Evolutionary conservation across 441 rosid genomes (phyloP), one percentile per base, ranked within the genome.

Genomic region (Macaranga tanarius): DNA sequence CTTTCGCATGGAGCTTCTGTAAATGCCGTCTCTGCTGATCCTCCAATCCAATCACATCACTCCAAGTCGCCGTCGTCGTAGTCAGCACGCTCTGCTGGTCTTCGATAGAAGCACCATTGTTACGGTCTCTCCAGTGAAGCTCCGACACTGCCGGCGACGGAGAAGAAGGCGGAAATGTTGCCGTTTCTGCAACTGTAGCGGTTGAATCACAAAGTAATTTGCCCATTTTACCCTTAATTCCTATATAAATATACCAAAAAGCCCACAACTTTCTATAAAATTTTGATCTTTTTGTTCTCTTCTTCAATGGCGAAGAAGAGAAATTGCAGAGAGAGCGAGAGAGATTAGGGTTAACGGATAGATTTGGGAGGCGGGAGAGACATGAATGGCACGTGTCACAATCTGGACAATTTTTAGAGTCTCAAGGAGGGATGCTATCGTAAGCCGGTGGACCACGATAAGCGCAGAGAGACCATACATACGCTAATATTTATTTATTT

Each of bases 1-100:
- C 99, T 65, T 76, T 88, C 0, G 92, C 77, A 63, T 92, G 92
- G 15, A 95, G 91, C 71, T 88, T 79, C 69, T 84, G 86, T 3
- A 95, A 84, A 70, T 84, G 86, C 75, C 92, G 89, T 71, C 91
- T 82, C 70, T 91, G 98, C 74, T 86, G 97, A 66, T 92, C 99
- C 81, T 93, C 99, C 0, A 95, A 76, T 7, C 99, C 99, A 42
- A 69, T 72, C 58, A 95, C 98, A 42, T 85, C 89, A 11, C 90
- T 91, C 99, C 99, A 95, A 10, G 86, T 48, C 3, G 85, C 20
- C 0, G 65, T 64, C 0, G 38, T 34, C 6, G 38, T 34, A 34
- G 38, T 34, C 38, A 48, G 26, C 1, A 76, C 75, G 70, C 58
- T 45, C 56, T 48, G 67, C 78, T 82, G 81, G 73, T 80, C 84